Base-by-base conservation (phyloP, 805 yeast genomes). In the Spathaspora passalidarum region DNA sequence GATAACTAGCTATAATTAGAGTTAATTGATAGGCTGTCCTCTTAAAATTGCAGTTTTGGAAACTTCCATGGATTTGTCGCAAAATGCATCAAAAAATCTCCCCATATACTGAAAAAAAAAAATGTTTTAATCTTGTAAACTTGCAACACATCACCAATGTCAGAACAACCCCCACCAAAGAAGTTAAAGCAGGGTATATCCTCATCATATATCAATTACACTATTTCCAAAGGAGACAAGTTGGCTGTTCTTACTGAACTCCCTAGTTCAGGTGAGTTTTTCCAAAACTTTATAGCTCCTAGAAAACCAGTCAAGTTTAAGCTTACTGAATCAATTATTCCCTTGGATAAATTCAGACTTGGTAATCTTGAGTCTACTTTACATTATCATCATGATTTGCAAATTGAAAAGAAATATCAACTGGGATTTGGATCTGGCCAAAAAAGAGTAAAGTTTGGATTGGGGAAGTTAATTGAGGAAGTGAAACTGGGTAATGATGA, bases 361-460 rank as follows among this genome's bases (percentile, higher is more conserved):
- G 63, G 62, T 2, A 55, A 58, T 1, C 59, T 82, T 6, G 67
- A 50, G 4, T 57, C 62, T 2, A 65, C 70, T 2, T 61, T 82
- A 29, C 50, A 60, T 3, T 66, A 65, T 38, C 59, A 68, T 8
- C 63, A 54, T 1, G 52, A 49, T 2, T 56, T 85, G 32, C 79
- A 82, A 51, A 81, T 85, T 14, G 92, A 86, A 56, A 73, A 73
- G 50, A 79, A 80, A 54, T 59, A 62, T 11, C 62, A 70, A 37
- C 47, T 41, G 29, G 82, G 82, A 40, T 86, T 79, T 63, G 92
- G 92, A 1, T 76, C 82, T 39, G 89, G 89, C 1, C 68, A 69
- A 17, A 66, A 69, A 45, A 66, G 90, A 50, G 60, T 72, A 13
- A 71, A 72, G 45, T 72, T 83, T 79, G 60, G 65, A 2, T 69